These are phyloP conservation scores for Friedmanniomyces simplex DNA, from an alignment of 495 filamentous ascomycete species.

Conservation along the genomic window DNA sequence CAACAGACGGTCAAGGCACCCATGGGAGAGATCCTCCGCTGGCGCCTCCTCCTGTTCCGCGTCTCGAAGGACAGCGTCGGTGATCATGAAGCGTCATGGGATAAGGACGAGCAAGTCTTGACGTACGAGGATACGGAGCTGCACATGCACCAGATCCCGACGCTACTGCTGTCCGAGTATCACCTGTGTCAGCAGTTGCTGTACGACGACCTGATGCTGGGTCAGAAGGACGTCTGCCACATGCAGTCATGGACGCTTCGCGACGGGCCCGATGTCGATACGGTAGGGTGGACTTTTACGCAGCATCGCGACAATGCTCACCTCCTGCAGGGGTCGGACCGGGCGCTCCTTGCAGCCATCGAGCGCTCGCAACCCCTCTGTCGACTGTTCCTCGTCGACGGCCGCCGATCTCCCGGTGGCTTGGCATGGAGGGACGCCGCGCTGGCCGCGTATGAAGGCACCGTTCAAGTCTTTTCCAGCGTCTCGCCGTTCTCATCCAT, in stretches of 20 bases:
- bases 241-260: neutral
- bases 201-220: neutral
- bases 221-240: neutral
- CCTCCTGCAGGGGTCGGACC: neutral
- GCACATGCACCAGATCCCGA: constrained; percentile 1
- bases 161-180: constrained; percentile 1
- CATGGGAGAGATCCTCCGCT: constrained; percentile 2
- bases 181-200: neutral
- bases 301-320: neutral
- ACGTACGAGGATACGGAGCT: neutral
- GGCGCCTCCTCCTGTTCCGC: constrained; percentile 3
- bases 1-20: neutral
- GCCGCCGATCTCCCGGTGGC: neutral
- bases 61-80: neutral
- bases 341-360: neutral
- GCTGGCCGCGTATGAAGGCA: neutral
- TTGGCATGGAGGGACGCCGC: neutral
- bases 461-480: constrained; percentile 4
- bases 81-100: neutral
- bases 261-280: neutral
- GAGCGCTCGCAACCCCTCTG: neutral
- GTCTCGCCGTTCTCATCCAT: neutral
- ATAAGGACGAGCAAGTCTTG: neutral
- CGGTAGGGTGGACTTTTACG: neutral
- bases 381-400: neutral